Evolutionary conservation across 192 early-diverging fungal genomes (phyloP).

Genomic region (Allomyces javanicus): DNA sequence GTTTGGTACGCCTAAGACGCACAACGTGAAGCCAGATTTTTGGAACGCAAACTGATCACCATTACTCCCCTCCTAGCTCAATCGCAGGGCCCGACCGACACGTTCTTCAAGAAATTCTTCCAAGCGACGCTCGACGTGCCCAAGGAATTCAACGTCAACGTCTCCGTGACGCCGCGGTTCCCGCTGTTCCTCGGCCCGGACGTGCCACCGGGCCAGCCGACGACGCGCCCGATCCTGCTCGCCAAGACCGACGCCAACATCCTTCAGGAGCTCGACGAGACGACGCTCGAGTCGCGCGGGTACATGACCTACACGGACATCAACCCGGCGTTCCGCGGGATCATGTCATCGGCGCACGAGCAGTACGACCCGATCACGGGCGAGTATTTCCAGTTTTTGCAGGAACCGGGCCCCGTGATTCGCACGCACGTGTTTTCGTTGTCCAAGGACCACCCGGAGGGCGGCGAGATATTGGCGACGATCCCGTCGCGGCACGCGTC

Average conservation of each 20-base stretch:
- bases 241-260: constrained; percentile 21
- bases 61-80: constrained; percentile 11
- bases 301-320: constrained; percentile 21
- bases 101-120: constrained; percentile 18
- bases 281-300: constrained; percentile 15
- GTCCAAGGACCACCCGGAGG: constrained; percentile 36
- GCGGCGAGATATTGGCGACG: constrained; percentile 32
- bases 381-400: constrained; percentile 53
- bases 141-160: constrained; percentile 6
- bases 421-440: constrained; percentile 44
- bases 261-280: constrained; percentile 17
- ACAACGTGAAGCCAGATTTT: too few species aligned
- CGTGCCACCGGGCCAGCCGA: constrained; percentile 7
- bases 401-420: constrained; percentile 41
- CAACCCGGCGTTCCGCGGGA: constrained; percentile 41
- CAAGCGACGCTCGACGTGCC: constrained; percentile 10
- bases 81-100: constrained; percentile 17
- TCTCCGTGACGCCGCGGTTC: constrained; percentile 7
- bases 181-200: constrained; percentile 6
- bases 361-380: constrained; percentile 46
- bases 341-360: constrained; percentile 43
- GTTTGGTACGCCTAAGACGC: neutral
- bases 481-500: constrained; percentile 37
- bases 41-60: constrained; percentile 4
- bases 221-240: constrained; percentile 10